phyloP scores from a whole-genome alignment of 2,329 filamentous ascomycete genomes.

The Sporothrix phasma region DNA sequence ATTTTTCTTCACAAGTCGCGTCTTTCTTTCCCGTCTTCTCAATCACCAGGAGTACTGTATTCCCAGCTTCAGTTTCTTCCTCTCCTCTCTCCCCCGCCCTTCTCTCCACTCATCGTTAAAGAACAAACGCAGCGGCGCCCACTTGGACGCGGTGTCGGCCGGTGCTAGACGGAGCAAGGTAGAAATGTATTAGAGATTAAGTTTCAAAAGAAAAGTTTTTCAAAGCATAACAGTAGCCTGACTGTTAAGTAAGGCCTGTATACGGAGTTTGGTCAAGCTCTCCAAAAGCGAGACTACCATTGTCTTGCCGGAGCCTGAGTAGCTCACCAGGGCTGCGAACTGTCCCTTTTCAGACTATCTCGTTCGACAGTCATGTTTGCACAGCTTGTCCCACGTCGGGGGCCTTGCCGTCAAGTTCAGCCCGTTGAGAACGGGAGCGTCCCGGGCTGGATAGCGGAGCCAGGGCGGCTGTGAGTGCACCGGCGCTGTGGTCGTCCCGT shows the following conservation, averaged over 20 bases:
- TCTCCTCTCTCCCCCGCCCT: background rate
- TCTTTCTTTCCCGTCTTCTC: background rate
- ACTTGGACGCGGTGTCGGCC: background rate
- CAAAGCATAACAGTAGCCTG: background rate
- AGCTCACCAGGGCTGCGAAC: slow-evolving; percentile 27
- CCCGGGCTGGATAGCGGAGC: slow-evolving; percentile 59
- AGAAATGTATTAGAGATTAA: slow-evolving; percentile 6
- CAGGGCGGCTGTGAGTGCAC: slow-evolving; percentile 48
- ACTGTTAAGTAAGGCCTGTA: too few relatives aligned
- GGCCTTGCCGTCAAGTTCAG: slow-evolving; percentile 45
- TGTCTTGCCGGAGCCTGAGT: slow-evolving; percentile 26
- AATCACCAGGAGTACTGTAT: too few relatives aligned
- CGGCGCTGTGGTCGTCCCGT: slow-evolving; percentile 49
- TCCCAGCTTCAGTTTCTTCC: background rate
- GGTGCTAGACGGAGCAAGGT: background rate
- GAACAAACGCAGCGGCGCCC: background rate
- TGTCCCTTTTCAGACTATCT: slow-evolving; percentile 24
- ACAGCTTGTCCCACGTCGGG: background rate
- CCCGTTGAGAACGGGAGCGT: slow-evolving; percentile 58
- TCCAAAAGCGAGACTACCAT: slow-evolving; percentile 42
- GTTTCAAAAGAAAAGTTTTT: background rate
- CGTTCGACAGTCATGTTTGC: background rate
- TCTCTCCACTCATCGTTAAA: background rate
- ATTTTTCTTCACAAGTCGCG: background rate
- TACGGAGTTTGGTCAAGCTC: too few relatives aligned